Evolutionary conservation across 106 monocot genomes (phyloP), one percentile per base, ranked within the genome.

Genomic region (Xerophyta viscosa): DNA sequence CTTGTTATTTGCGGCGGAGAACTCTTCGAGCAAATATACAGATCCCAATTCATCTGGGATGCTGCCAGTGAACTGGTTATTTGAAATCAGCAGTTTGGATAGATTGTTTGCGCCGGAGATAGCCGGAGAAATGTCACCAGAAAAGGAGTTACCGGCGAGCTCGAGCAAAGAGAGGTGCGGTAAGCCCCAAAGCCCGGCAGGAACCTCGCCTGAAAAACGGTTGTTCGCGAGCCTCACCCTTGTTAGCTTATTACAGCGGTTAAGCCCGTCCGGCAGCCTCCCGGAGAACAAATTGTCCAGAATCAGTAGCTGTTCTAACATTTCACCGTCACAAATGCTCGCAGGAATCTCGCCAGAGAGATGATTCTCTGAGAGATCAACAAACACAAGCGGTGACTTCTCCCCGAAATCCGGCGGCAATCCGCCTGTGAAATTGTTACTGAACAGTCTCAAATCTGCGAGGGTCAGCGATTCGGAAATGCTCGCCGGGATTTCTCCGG

Each of bases 321-420:
- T 15, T 1, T 68, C 64, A 24, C 41, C 23, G 15, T 70, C 31
- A 48, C 76, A 82, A 9, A 82, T 48, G 3, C 58, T 41, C 0
- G 8, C 8, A 0, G 82, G 82, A 10, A 82, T 69, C 30, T 23
- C 46, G 0, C 82, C 82, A 11, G 68, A 57, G 27, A 82, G 29
- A 21, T 18, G 20, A 36, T 82, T 82, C 18, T 62, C 62, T 12
- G 72, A 72, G n/a, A 82, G 39, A 48, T 82, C 82, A 0, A 82
- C 37, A 17, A 62, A 68, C 18, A 41, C 22, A 13, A 82, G 58
- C 12, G 60, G 50, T 17, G 72, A 46, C 2, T 36, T 46, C 20
- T 20, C 23, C 21, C 77, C 76, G 17, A 82, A 18, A 21, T 62
- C 72, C 0, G 8, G 1, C 0, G 82, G 73, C 18, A 82, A 49